These are phyloP conservation scores for Melaleuca alternifolia DNA, from an alignment of 345 rosid genomes.

Conservation along the genomic window DNA sequence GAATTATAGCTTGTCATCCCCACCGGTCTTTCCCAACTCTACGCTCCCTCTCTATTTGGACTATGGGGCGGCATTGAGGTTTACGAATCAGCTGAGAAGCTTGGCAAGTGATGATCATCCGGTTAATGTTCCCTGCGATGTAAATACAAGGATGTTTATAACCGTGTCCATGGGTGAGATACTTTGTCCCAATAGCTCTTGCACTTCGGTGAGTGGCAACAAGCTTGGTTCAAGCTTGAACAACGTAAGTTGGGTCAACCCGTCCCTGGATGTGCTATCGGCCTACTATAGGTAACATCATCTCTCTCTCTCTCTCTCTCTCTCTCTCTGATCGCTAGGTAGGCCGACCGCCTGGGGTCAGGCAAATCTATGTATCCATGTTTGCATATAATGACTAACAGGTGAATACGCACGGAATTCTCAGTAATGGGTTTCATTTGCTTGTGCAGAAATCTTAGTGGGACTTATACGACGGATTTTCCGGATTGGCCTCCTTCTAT, in stretches of 20 bases:
- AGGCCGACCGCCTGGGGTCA: neutral
- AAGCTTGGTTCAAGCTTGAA: neutral
- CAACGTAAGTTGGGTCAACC: conserved; percentile 9
- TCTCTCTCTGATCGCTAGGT: neutral
- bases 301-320: neutral
- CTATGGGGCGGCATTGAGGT: neutral
- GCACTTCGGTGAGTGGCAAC: neutral
- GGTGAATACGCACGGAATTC: neutral
- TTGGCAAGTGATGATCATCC: conserved; percentile 1
- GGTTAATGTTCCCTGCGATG: neutral
- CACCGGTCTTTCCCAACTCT: neutral
- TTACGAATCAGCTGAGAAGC: neutral
- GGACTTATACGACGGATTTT: neutral
- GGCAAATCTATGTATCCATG: neutral
- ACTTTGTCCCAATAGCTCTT: neutral
- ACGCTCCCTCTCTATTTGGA: neutral
- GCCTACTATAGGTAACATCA: neutral
- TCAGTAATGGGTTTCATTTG: neutral
- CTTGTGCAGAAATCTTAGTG: neutral
- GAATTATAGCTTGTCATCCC: neutral
- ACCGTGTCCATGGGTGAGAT: conserved; percentile 1
- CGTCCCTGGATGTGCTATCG: conserved; percentile 1
- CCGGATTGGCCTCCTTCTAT: neutral
- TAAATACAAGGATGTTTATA: neutral
- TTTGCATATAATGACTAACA: neutral